These are phyloP conservation scores for Aquanectria penicillioides DNA, from an alignment of 2,329 filamentous ascomycete species.

Conservation along the genomic window DNA sequence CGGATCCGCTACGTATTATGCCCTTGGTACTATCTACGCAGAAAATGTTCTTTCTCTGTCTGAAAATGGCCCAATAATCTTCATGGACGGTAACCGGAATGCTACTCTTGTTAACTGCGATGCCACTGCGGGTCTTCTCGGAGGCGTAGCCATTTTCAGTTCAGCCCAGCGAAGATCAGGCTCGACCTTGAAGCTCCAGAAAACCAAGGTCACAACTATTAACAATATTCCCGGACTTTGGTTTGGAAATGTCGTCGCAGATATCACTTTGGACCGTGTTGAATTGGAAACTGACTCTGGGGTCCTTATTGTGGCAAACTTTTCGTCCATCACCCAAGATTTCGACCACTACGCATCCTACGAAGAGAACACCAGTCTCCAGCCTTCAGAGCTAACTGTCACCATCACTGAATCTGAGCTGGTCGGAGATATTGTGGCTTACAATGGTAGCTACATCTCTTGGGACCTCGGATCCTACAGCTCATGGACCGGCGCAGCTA, in stretches of 20 bases:
- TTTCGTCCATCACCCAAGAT: not conserved
- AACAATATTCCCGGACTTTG: not conserved
- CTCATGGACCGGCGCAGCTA: not conserved
- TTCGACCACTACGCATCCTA: not conserved
- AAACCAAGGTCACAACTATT: not conserved
- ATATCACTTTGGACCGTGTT: not conserved
- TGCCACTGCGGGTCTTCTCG: not conserved
- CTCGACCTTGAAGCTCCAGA: not conserved
- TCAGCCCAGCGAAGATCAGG: not conserved
- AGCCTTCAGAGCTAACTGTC: not conserved
- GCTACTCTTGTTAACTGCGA: not conserved
- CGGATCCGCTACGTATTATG: constrained; percentile 1
- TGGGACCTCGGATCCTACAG: not conserved
- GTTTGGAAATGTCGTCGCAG: constrained; percentile 4
- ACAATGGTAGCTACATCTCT: constrained; percentile 2
- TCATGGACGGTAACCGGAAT: not conserved
- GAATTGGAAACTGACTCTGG: not conserved
- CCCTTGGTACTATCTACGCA: not conserved
- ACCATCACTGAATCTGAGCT: not conserved
- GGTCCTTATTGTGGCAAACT: not conserved
- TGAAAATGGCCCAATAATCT: not conserved
- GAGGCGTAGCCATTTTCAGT: not conserved
- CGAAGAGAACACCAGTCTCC: not conserved
- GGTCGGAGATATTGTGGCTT: not conserved
- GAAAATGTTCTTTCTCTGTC: constrained; percentile 1